A percentile compares a stretch with the other conserved stretches of the same genome.
phyloP scores from a whole-genome alignment of 2,329 filamentous ascomycete species.

The Aspergillus texensis region DNA sequence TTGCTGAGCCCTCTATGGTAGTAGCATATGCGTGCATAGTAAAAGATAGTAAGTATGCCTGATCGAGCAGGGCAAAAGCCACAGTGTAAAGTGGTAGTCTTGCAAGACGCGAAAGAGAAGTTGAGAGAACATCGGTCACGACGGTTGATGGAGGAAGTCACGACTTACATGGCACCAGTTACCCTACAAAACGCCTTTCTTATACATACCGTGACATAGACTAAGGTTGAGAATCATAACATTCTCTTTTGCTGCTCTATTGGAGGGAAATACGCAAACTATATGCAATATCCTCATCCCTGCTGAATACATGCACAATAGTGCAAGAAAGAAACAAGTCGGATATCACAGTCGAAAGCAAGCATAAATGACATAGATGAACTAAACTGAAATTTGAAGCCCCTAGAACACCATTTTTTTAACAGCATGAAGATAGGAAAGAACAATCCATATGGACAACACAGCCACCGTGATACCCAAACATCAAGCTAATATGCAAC shows the following conservation, averaged over 20 bases:
- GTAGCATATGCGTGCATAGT: background rate
- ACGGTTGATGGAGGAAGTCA: background rate
- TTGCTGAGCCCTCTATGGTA: background rate
- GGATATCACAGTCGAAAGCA: conserved; percentile 36
- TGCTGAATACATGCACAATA: conserved; percentile 30
- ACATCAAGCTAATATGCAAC: conserved; percentile 4
- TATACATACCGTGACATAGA: background rate
- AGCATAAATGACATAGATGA: background rate
- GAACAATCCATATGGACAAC: conserved; percentile 15
- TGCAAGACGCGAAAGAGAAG: background rate
- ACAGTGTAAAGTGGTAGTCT: background rate
- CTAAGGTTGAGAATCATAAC: background rate
- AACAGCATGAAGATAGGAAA: conserved; percentile 14
- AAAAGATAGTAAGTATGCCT: background rate
- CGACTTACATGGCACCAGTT: background rate
- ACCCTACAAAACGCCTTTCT: background rate
- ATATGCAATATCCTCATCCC: conserved; percentile 39
- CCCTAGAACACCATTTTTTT: conserved; percentile 27
- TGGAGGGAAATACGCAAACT: conserved; percentile 18
- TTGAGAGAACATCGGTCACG: background rate
- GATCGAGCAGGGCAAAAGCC: background rate
- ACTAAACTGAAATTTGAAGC: conserved; percentile 31
- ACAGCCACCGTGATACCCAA: conserved; percentile 5
- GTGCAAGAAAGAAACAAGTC: conserved; percentile 37
- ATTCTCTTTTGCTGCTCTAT: conserved; percentile 5